Evolutionary conservation across 2,329 filamentous ascomycete genomes (phyloP), one percentile per base, ranked within the genome.

Genomic region (Aspergillus felis): DNA sequence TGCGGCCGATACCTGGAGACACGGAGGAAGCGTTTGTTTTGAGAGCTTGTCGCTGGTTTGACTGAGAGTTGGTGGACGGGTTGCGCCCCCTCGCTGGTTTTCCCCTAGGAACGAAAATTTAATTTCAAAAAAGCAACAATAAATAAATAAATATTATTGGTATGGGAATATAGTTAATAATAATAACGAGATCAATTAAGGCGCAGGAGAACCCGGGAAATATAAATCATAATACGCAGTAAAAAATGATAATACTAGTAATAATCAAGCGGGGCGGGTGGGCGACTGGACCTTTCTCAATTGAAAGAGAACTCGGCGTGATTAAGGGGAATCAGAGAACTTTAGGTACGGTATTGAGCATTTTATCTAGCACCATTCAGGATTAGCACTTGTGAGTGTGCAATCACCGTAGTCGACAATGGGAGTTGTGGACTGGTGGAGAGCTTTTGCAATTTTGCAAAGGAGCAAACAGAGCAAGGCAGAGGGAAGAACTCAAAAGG

Each of bases 371-470:
- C 6, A 7, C 14, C 14, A 17, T 38, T 38, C 6, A 8, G 32
- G 32, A 38, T 14, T 38, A 38, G 32, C 32, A 38, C 32, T 17
- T 17, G 32, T 38, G 14, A 38, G 5, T 7, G 5, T 35, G 32
- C 32, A 35, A 35, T 35, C 32, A 35, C 32, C 14, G 4, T 61
- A 57, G 60, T 62, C 61, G 50, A 64, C 54, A 51, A 57, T 64
- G 61, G 61, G 59, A 64, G 56, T 61, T 59, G 62, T 64, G 62
- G 61, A 58, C 61, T 62, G 60, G 57, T 59, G 51, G 20, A 56
- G 51, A 44, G 47, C 32, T 41, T 41, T n/a, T 49, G 48, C 54
- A 22, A 50, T 27, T 44, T 32, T 29, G 29, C 25, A 29, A 51
- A 49, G 54, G 35, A 35, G 49, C 20, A 8, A 38, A 35, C 29